These are phyloP conservation scores for Trametes cinnabarina DNA, from an alignment of 768 basidiomycete species.

Conservation along the genomic window DNA sequence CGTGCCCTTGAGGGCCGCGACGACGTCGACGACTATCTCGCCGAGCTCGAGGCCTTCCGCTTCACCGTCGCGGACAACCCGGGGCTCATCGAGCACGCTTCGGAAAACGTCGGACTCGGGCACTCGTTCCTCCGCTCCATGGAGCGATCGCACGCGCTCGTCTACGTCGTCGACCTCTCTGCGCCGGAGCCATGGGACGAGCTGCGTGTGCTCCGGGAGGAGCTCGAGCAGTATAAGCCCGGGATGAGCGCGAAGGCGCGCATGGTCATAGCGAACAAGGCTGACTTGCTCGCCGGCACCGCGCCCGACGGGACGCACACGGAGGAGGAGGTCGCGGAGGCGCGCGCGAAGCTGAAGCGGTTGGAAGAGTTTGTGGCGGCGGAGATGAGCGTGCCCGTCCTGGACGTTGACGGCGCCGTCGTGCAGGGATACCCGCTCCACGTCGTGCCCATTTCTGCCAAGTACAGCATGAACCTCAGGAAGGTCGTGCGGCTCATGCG, in stretches of 20 bases:
- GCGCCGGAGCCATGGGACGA: conserved; percentile 75
- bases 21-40: conserved; percentile 14
- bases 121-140: conserved; percentile 92
- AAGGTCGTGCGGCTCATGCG: conserved; percentile 69
- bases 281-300: conserved; percentile 67
- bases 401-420: conserved; percentile 15
- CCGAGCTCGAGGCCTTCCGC: conserved; percentile 63
- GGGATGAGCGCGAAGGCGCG: conserved; percentile 76
- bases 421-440: conserved; percentile 45
- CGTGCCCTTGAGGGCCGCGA: neutral
- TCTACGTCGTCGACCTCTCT: conserved; percentile 90
- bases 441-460: conserved; percentile 82
- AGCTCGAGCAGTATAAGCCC: conserved; percentile 77
- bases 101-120: conserved; percentile 88
- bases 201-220: conserved; percentile 66
- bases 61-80: conserved; percentile 98
- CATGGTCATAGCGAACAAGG: conserved; percentile 93
- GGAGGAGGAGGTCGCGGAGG: conserved; percentile 47
- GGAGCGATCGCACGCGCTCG: conserved; percentile 86
- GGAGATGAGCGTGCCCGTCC: conserved; percentile 38
- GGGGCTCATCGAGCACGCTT: conserved; percentile 81
- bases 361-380: conserved; percentile 56
- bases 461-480: conserved; percentile 77
- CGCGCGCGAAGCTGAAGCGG: conserved; percentile 52
- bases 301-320: conserved; percentile 43